A percentile compares a stretch with the other conserved stretches of the same genome.
These are phyloP conservation scores for Fraxinus nigra DNA, from an alignment of 305 asterid genomes.

Conservation along the genomic window DNA sequence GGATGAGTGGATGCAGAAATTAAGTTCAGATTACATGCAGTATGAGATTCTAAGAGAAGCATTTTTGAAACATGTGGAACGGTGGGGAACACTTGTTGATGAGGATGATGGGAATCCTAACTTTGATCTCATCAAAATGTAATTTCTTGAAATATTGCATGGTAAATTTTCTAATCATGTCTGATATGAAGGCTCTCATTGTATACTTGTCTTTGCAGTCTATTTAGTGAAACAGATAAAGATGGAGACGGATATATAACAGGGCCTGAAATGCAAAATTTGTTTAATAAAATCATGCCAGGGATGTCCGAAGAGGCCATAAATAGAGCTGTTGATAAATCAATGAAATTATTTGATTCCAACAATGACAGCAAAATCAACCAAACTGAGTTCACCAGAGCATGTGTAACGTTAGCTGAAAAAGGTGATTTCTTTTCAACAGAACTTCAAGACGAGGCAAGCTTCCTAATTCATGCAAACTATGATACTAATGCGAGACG, in stretches of 20 bases:
- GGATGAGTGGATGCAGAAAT: conserved; percentile 50
- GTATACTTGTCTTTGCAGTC: conserved; percentile 22
- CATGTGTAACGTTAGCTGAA: conserved; percentile 20
- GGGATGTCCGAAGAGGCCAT: background rate
- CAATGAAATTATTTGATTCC: conserved; percentile 34
- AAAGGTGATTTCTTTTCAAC: conserved; percentile 20
- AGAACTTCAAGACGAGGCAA: conserved; percentile 42
- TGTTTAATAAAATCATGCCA: conserved; percentile 33
- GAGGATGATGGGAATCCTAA: conserved; percentile 42
- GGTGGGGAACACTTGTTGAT: conserved; percentile 32
- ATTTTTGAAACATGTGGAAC: conserved; percentile 38
- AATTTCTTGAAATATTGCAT: background rate
- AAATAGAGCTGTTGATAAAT: conserved; percentile 27
- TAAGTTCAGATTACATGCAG: conserved; percentile 46
- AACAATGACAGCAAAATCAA: conserved; percentile 25
- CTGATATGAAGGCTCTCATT: background rate
- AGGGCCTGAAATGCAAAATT: conserved; percentile 29
- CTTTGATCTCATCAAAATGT: conserved; percentile 32
- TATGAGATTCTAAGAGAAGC: conserved; percentile 31
- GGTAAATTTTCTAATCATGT: background rate
- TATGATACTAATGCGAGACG: no score
- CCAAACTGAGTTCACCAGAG: conserved; percentile 26
- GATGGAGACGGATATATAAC: conserved; percentile 28
- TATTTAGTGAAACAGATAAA: conserved; percentile 38
- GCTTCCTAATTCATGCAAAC: background rate